Base-by-base conservation (phyloP, 805 yeast species). In the Kurtzmaniella cleridarum region DNA sequence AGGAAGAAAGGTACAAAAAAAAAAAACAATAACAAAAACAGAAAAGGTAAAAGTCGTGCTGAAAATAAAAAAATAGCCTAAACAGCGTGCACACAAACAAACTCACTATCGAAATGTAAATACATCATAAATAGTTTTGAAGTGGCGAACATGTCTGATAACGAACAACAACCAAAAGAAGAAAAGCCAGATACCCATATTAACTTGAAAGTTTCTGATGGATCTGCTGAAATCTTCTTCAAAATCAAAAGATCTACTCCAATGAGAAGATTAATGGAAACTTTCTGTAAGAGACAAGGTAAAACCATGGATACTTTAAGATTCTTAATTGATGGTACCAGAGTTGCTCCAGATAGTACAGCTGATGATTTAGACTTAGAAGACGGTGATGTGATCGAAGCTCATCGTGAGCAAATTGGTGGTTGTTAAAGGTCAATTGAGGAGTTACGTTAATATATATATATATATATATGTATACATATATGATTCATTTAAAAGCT, bases 261-360 rank as follows among this genome's bases (percentile, higher is more conserved):
- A 35, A 76, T 93, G 72, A 85, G 79, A 63, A 85, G 96, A 68
- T 79, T 93, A 54, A 91, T 93, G 89, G 98, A 91, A 56, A 96
- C 97, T 10, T 93, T 91, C 62, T 95, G 98, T 62, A 90, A 90
- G 68, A 85, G 98, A 72, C 96, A 91, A 58, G 98, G 98, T 32
- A 91, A 91, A 62, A 79, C 84, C 47, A 67, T 84, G 57, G 79
- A 76, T 50, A 78, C 91, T 37, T 70, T 93, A 60, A 79, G 98
- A 62, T 93, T 93, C 62, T 71, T 93, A 55, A 82, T 82, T 58
- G 99, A 93, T 49, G 99, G 99, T 47, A 84, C 88, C 50, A 80
- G 98, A 57, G 81, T 93, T 43, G 73, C 76, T 47, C 84, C 90
- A 8, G 90, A 84, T 43, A 88, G 86, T 53, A 93, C 98, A 3